phyloP scores from a whole-genome alignment of 2,329 filamentous ascomycete species.

The Ciborinia camelliae region DNA sequence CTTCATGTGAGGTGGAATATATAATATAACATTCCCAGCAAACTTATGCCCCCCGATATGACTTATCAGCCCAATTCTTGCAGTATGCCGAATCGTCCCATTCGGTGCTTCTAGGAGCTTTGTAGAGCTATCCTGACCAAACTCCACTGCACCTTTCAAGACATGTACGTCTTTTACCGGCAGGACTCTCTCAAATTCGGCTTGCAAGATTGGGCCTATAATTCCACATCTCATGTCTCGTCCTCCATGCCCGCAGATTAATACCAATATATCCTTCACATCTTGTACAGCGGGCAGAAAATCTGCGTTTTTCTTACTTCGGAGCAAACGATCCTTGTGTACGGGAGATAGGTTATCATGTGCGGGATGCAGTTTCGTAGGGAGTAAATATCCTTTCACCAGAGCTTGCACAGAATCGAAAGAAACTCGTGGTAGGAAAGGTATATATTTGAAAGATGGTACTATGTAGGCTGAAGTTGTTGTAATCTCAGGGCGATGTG shows the following conservation, averaged over 20 bases:
- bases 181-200: slow-evolving; percentile 65
- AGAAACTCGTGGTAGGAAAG: slow-evolving; percentile 62
- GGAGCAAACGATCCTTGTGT: slow-evolving; percentile 50
- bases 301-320: slow-evolving; percentile 51
- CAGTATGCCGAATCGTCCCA: slow-evolving; percentile 39
- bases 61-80: slow-evolving; percentile 66
- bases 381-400: slow-evolving; percentile 64
- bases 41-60: slow-evolving; percentile 85
- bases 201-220: slow-evolving; percentile 68
- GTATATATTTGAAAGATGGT: slow-evolving; percentile 78
- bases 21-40: slow-evolving; percentile 80
- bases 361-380: slow-evolving; percentile 56
- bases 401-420: slow-evolving; percentile 54
- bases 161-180: slow-evolving; percentile 49
- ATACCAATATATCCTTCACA: slow-evolving; percentile 66
- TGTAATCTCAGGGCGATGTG: slow-evolving; percentile 42
- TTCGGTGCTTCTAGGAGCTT: slow-evolving; percentile 45
- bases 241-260: slow-evolving; percentile 84
- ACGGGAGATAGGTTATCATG: slow-evolving; percentile 57
- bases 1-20: slow-evolving; percentile 59
- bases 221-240: slow-evolving; percentile 80
- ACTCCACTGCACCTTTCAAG: slow-evolving; percentile 43
- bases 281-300: slow-evolving; percentile 56
- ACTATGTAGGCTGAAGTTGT: slow-evolving; percentile 70
- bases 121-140: slow-evolving; percentile 12